phyloP scores from a whole-genome alignment of 495 filamentous ascomycete species.

The Aspergillus asperescens region DNA sequence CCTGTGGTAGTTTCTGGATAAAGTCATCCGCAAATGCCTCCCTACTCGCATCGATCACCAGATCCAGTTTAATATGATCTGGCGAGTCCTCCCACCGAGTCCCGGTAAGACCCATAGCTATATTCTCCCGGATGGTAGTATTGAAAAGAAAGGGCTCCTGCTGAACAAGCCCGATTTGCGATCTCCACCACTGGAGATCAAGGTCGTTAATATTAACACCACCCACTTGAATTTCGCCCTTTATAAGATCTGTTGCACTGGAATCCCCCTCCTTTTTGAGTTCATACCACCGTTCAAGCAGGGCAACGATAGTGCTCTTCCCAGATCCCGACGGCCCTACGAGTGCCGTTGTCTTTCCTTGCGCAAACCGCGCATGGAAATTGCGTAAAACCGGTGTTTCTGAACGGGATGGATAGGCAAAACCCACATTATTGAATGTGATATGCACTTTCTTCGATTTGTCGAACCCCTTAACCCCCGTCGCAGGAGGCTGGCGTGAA shows the following conservation, averaged over 20 bases:
- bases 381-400: slow-evolving; percentile 35
- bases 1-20: slow-evolving; percentile 28
- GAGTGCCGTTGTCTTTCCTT: slow-evolving; percentile 49
- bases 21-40: slow-evolving; percentile 31
- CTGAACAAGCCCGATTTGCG: slow-evolving; percentile 61
- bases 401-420: slow-evolving; percentile 53
- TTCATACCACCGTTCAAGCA: slow-evolving; percentile 60
- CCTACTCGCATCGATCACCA: slow-evolving; percentile 24
- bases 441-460: slow-evolving; percentile 42
- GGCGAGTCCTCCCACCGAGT: slow-evolving; percentile 51
- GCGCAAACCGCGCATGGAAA: slow-evolving; percentile 36
- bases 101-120: slow-evolving; percentile 57
- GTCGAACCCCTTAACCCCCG: slow-evolving; percentile 23
- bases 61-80: slow-evolving; percentile 44
- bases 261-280: slow-evolving; percentile 14
- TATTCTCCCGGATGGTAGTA: slow-evolving; percentile 60
- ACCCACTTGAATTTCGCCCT: slow-evolving; percentile 48
- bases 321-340: slow-evolving; percentile 58
- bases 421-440: slow-evolving; percentile 52
- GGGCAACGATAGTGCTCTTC: slow-evolving; percentile 61
- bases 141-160: slow-evolving; percentile 71
- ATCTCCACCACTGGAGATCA: slow-evolving; percentile 59
- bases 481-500: slow-evolving; percentile 31
- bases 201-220: slow-evolving; percentile 44
- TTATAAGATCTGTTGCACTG: too few species aligned